phyloP scores from a whole-genome alignment of 352 stramenopile species.

The Phytopythium sindhum region DNA sequence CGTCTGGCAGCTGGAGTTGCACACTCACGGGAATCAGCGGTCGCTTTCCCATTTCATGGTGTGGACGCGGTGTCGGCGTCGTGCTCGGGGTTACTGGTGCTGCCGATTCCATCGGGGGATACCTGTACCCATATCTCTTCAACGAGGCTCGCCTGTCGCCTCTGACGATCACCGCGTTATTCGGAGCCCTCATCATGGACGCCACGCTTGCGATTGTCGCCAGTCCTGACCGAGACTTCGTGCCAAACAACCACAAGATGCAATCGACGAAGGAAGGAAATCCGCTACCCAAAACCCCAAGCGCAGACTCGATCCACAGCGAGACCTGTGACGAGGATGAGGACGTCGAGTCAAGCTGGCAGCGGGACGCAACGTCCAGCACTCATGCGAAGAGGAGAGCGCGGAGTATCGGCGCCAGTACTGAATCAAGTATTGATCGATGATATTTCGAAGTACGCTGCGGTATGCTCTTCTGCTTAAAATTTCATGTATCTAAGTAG shows the following conservation, averaged over 20 bases:
- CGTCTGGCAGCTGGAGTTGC: not conserved
- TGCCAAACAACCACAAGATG: not conserved
- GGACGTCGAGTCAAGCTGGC: not conserved
- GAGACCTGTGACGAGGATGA: not conserved
- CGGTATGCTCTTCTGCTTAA: too few species aligned
- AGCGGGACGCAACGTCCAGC: not conserved
- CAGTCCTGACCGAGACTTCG: not conserved
- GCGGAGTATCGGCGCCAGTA: too few species aligned
- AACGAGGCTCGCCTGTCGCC: not conserved
- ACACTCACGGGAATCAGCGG: not conserved
- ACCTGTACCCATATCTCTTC: conserved; percentile 4
- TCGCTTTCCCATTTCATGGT: not conserved
- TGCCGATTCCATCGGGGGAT: not conserved
- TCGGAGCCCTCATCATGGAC: not conserved
- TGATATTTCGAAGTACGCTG: too few species aligned
- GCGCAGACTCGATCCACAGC: not conserved
- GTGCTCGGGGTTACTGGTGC: not conserved
- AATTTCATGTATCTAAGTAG: too few species aligned
- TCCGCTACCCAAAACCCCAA: not conserved
- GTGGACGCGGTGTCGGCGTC: not conserved
- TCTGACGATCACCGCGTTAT: not conserved
- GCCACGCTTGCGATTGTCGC: not conserved
- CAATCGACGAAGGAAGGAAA: not conserved
- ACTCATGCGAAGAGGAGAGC: not conserved
- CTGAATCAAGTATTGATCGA: too few species aligned